A percentile compares a stretch with the other conserved stretches of the same genome.
Evolutionary conservation across 495 filamentous ascomycete genomes (phyloP).

Genomic region (Aspergillus baeticus): DNA sequence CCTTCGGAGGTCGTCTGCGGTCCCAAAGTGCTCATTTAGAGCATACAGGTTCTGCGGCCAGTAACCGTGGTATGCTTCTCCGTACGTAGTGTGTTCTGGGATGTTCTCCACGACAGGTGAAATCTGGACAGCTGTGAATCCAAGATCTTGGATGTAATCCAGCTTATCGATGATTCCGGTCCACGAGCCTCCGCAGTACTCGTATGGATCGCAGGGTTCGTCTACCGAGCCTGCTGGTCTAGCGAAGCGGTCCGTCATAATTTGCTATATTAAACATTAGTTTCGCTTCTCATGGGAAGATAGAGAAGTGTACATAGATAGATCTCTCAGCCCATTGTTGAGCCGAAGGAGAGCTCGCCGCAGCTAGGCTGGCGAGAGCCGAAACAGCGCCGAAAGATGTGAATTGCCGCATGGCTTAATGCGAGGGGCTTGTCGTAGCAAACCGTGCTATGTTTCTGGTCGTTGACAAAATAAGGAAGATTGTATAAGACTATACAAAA

Average conservation of each 20-base stretch:
- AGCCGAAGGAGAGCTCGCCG: conserved; percentile 1
- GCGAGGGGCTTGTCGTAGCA: background rate
- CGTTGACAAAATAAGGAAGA: background rate
- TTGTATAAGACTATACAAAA: no score
- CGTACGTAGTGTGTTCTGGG: conserved; percentile 42
- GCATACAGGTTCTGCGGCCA: conserved; percentile 28
- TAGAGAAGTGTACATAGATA: conserved; percentile 1
- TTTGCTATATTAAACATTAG: background rate
- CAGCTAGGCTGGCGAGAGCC: background rate
- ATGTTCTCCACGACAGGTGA: conserved; percentile 65
- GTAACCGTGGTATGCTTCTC: conserved; percentile 40
- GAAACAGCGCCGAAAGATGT: background rate
- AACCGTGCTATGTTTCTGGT: no score
- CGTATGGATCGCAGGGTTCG: conserved; percentile 42
- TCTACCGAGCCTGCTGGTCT: conserved; percentile 51
- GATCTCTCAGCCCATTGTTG: conserved; percentile 15
- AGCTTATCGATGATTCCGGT: conserved; percentile 56
- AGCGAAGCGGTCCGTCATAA: conserved; percentile 64
- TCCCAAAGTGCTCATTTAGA: conserved; percentile 28
- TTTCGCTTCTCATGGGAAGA: background rate
- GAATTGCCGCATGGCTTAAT: background rate
- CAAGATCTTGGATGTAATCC: conserved; percentile 59
- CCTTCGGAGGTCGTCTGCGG: conserved; percentile 20
- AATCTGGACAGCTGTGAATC: conserved; percentile 74
- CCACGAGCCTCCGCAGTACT: conserved; percentile 72